Base-by-base conservation (phyloP, 2,329 filamentous ascomycete species). In the Sordariomycetes sp. region DNA sequence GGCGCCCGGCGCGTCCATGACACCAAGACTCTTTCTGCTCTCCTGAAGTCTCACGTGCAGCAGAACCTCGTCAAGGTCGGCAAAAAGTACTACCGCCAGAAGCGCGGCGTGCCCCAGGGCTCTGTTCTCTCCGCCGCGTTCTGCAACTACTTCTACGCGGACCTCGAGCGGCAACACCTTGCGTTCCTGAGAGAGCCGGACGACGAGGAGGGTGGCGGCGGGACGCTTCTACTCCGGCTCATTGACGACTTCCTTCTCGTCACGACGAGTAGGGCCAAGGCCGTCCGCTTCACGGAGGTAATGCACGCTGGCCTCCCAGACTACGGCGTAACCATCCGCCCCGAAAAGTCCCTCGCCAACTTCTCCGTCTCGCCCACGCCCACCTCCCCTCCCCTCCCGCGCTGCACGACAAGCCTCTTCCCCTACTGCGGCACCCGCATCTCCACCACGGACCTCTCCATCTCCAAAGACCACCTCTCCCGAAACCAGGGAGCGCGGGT, bases 81-180 rank as follows among this genome's bases (percentile, higher is more conserved):
- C 53, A 92, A 90, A 71, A 89, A 86, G 62, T 90, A 85, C 67
- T 96, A 94, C 67, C 81, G 89, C 25, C 94, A 99, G 68, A 92
- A 85, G 68, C 75, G 79, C 24, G 94, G 94, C 15, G 97, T 99
- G 45, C 91, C 94, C 0, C 94, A 99, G 68, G 94, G 94, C 8
- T 96, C 91, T 0, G 80, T 96, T 1, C 68, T 99, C 5, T 96
- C 91, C 0, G 88, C 86, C 51, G 76, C 90, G 48, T 76, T 99
- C 5, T 97, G 94, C 75, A 97, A 90, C 70, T 92, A 95, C 70
- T 96, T 97, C 69, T 99, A 99, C 66, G 91, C 89, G 6, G 84
- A 94, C 61, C 79, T 97, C 1, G 94, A 99, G 69, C 71, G 71
- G 7, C 76, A 83, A 28, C 74, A 85, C 15, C 74, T 97, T 2